Conservation (phyloP, 164 flowering plant species). For the Magnolia kwangsiensis region DNA sequence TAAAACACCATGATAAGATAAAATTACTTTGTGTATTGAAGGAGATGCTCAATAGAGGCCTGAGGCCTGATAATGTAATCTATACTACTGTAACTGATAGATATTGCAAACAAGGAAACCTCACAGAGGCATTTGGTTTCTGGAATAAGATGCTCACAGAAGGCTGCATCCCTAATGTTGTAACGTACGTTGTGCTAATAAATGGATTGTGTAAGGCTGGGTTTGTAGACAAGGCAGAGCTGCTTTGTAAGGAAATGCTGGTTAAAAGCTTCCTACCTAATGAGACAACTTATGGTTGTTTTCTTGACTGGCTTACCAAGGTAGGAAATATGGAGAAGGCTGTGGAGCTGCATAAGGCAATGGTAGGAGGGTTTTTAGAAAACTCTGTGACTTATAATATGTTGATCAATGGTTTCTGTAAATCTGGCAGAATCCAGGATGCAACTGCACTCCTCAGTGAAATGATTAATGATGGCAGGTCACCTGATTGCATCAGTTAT, state of each 20-base stretch:
- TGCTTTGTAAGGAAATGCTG: constrained; percentile 66
- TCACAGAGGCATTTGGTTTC: constrained; percentile 51
- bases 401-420: constrained; percentile 76
- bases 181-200: constrained; percentile 74
- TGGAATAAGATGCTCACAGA: constrained; percentile 73
- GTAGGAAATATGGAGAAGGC: constrained; percentile 70
- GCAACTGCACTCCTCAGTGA: constrained; percentile 47
- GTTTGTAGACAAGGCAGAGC: constrained; percentile 52
- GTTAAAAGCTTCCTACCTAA: constrained; percentile 49
- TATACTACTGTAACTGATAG: constrained; percentile 77
- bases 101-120: constrained; percentile 53
- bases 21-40: constrained; percentile 37
- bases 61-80: constrained; percentile 65
- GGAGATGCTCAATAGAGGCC: constrained; percentile 53
- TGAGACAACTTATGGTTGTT: constrained; percentile 69
- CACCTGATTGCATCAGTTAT: constrained; percentile 81
- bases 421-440: constrained; percentile 50
- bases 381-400: constrained; percentile 78
- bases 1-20: constrained; percentile 35
- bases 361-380: constrained; percentile 52
- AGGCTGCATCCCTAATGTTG: constrained; percentile 62
- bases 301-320: constrained; percentile 56
- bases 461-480: constrained; percentile 51
- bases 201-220: constrained; percentile 79
- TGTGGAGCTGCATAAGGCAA: constrained; percentile 49